Evolutionary conservation across 371 early-diverging fungal species (phyloP).

Genomic region (Rhizopus delemar): DNA sequence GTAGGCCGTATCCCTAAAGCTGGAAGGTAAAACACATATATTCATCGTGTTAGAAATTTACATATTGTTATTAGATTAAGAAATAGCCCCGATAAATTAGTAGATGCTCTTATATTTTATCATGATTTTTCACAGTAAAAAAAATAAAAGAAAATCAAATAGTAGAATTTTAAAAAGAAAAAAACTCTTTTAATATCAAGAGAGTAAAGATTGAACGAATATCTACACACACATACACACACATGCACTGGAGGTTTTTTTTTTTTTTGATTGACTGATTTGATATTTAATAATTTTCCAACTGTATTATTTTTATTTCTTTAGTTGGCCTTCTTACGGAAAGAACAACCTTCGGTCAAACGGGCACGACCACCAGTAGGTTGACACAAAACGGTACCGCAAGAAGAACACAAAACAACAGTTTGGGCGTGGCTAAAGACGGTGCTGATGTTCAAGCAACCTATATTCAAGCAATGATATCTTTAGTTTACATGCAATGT

Average conservation of each 20-base stretch:
- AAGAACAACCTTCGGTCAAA: constrained; percentile 82
- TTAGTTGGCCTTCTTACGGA: constrained; percentile 59
- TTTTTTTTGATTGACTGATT: constrained; percentile 9
- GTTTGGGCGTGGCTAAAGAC: constrained; percentile 99
- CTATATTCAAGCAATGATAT: constrained; percentile 34
- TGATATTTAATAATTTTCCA: not conserved
- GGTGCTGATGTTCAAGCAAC: constrained; percentile 96
- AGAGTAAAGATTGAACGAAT: too few relatives aligned
- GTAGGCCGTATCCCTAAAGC: constrained; percentile 71
- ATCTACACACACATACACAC: not conserved
- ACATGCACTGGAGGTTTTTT: not conserved
- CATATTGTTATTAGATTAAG: constrained; percentile 27
- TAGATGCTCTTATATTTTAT: constrained; percentile 75
- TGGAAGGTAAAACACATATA: constrained; percentile 21
- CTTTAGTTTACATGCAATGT: not conserved
- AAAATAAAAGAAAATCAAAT: not conserved
- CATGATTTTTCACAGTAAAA: constrained; percentile 59
- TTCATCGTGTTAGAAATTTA: too few relatives aligned
- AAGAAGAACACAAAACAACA: constrained; percentile 95
- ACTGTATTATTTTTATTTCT: not conserved
- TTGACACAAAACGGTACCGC: constrained; percentile 96
- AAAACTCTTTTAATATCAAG: not conserved
- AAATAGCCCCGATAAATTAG: constrained; percentile 54
- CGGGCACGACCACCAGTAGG: constrained; percentile 99
- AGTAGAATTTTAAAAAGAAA: not conserved